Evolutionary conservation across 768 basidiomycete genomes (phyloP).

Genomic region (Boletellus ananas): DNA sequence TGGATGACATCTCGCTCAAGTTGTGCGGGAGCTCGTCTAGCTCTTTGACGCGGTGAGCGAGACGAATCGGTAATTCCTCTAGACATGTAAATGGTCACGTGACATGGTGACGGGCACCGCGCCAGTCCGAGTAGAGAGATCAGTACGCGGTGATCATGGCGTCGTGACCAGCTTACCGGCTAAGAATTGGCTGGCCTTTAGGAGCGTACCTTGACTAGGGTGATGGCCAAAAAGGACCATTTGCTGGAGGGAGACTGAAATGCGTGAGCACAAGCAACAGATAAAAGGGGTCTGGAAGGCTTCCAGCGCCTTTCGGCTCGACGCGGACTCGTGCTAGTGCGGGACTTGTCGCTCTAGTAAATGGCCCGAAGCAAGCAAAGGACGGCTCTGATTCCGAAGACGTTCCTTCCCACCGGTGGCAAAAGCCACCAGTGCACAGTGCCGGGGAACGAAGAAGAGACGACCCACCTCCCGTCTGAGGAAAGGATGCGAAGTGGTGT

Average conservation of each 20-base stretch:
- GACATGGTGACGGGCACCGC: neutral
- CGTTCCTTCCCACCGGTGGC: too few species aligned
- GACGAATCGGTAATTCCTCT: conserved; percentile 93
- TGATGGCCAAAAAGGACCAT: conserved; percentile 98
- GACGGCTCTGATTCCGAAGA: too few species aligned
- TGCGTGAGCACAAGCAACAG: conserved; percentile 5
- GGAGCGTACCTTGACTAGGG: conserved; percentile 87
- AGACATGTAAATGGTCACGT: neutral
- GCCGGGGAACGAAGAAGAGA: neutral
- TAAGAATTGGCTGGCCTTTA: conserved; percentile 90
- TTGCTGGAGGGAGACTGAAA: conserved; percentile 91
- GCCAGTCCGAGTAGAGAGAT: too few species aligned
- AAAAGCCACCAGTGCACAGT: too few species aligned
- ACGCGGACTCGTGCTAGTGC: too few species aligned
- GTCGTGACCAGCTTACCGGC: conserved; percentile 46
- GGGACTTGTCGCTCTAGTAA: too few species aligned
- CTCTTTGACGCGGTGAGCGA: conserved; percentile 95
- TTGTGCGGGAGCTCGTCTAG: conserved; percentile 92
- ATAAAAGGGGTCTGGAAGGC: neutral
- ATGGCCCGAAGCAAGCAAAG: too few species aligned
- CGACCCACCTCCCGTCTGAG: conserved; percentile 81
- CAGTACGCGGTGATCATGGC: too few species aligned
- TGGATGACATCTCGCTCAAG: conserved; percentile 85
- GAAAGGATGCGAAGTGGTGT: conserved; percentile 87
- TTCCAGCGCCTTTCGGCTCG: neutral